Percentiles rank a stretch among this genome's conserved stretches.
Evolutionary conservation across 2,329 filamentous ascomycete genomes (phyloP).

Genomic region (Talaromyces amestolkiae): DNA sequence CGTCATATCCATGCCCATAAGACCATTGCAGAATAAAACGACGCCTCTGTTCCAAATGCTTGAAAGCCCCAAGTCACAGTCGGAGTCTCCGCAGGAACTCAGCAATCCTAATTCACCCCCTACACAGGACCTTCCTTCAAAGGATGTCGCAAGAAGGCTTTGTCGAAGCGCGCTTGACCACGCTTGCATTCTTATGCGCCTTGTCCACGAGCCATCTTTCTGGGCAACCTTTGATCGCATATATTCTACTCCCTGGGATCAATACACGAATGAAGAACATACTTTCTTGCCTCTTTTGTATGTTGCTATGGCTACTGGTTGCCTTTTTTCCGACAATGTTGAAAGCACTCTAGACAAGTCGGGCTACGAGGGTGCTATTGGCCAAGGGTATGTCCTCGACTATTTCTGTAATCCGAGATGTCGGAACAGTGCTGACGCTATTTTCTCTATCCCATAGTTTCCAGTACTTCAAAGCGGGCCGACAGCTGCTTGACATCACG

Average conservation of each 20-base stretch:
- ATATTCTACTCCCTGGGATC: slow-evolving; percentile 66
- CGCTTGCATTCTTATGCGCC: slow-evolving; percentile 63
- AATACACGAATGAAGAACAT: slow-evolving; percentile 63
- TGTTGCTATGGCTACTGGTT: slow-evolving; percentile 68
- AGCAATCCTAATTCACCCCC: slow-evolving; percentile 42
- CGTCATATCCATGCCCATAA: slow-evolving; percentile 59
- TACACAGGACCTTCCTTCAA: slow-evolving; percentile 67
- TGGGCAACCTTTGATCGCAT: slow-evolving; percentile 73
- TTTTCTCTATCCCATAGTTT: slow-evolving; percentile 49
- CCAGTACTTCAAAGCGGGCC: slow-evolving; percentile 70
- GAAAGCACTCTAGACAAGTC: slow-evolving; percentile 49
- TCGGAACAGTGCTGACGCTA: slow-evolving; percentile 12
- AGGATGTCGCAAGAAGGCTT: slow-evolving; percentile 55
- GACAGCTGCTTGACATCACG: slow-evolving; percentile 60
- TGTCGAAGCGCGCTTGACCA: slow-evolving; percentile 62
- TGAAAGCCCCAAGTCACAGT: slow-evolving; percentile 66
- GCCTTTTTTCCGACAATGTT: slow-evolving; percentile 62
- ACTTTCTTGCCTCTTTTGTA: slow-evolving; percentile 70
- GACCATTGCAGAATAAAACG: slow-evolving; percentile 52
- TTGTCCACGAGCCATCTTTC: slow-evolving; percentile 80
- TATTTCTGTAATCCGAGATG: background rate
- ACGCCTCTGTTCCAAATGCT: slow-evolving; percentile 58
- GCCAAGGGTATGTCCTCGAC: slow-evolving; percentile 51
- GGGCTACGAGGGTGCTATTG: slow-evolving; percentile 51
- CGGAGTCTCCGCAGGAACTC: slow-evolving; percentile 62